Evolutionary conservation across 768 basidiomycete genomes (phyloP), one percentile per base, ranked within the genome.

Genomic region (Suillus spraguei): DNA sequence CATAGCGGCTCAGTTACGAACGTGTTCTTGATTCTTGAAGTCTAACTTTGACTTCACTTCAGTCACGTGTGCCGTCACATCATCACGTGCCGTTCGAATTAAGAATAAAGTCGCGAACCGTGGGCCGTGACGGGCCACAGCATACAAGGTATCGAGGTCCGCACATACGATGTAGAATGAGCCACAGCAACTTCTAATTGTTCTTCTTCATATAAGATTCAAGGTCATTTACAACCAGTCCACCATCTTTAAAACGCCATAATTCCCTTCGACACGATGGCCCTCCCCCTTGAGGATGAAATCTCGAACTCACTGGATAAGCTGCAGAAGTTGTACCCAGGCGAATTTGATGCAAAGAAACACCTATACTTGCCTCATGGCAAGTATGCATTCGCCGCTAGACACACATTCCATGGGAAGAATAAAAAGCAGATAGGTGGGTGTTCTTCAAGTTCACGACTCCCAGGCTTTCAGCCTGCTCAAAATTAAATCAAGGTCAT

Each of bases 311-410:
- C 39, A 20, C 20, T 59, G 10, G 47, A 65, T 38, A 56, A 60
- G 20, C 46, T 65, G n/a, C 44, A 63, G 60, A 54, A 60, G 38
- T 42, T 63, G 22, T 59, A 54, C 46, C 63, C 64, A 5, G 35
- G n/a, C 35, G 28, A 9, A 16, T 49, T 65, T 36, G 64, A 65
- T 35, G 28, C 58, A 20, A 33, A 59, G 20, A 63, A 59, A 52
- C 36, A 63, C 20, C 56, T 65, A 22, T 65, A 65, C 36, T 35
- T 55, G 16, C 64, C 64, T 16, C 64, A 65, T 53, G 64, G 64
- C 7, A 65, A 61, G 35, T 65, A 46, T 38, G 64, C 64, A 11
- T 64, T 64, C n/a, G 55, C 61, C n/a, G 52, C 61, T 7, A 38
- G 33, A 59, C 61, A 60, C 22, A 59, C 28, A 16, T 58, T 58